A percentile compares a stretch with the other conserved stretches of the same genome.
These are phyloP conservation scores for Penicillium sp. DNA, from an alignment of 2,329 filamentous ascomycete species.

Conservation along the genomic window DNA sequence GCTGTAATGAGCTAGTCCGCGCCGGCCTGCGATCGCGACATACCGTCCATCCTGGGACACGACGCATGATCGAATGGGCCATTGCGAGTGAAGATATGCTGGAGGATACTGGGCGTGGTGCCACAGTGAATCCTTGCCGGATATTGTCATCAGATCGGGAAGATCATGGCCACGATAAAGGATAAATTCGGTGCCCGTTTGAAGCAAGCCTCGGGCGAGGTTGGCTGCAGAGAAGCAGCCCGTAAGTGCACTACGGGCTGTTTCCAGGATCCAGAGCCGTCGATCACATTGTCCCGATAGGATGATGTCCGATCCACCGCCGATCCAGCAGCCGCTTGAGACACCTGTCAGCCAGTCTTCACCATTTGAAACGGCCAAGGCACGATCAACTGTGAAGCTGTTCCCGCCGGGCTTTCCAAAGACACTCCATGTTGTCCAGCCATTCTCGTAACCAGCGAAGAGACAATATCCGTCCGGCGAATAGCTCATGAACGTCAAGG, in stretches of 20 bases:
- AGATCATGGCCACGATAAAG: constrained; percentile 91
- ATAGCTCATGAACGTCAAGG: constrained; percentile 70
- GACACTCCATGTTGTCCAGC: constrained; percentile 96
- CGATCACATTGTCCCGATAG: constrained; percentile 67
- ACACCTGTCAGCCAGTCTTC: constrained; percentile 84
- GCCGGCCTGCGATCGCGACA: constrained; percentile 87
- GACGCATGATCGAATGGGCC: constrained; percentile 82
- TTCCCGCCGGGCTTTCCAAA: constrained; percentile 85
- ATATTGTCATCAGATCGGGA: constrained; percentile 83
- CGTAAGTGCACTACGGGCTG: constrained; percentile 87
- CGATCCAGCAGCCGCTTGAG: constrained; percentile 74
- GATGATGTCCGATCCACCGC: constrained; percentile 79
- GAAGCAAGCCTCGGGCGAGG: constrained; percentile 78
- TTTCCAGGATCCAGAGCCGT: constrained; percentile 80
- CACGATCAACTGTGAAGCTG: constrained; percentile 68
- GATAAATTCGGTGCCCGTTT: constrained; percentile 82
- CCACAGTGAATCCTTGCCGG: constrained; percentile 90
- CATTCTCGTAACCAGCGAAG: constrained; percentile 85
- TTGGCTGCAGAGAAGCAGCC: constrained; percentile 90
- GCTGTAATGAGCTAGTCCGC: constrained; percentile 92
- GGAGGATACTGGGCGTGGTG: constrained; percentile 83
- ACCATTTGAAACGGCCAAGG: constrained; percentile 60
- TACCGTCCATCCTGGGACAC: constrained; percentile 91
- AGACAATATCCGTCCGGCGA: constrained; percentile 95
- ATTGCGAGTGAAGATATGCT: constrained; percentile 80